Evolutionary conservation across 306 rosid genomes (phyloP).

Genomic region (Canavalia gladiata): DNA sequence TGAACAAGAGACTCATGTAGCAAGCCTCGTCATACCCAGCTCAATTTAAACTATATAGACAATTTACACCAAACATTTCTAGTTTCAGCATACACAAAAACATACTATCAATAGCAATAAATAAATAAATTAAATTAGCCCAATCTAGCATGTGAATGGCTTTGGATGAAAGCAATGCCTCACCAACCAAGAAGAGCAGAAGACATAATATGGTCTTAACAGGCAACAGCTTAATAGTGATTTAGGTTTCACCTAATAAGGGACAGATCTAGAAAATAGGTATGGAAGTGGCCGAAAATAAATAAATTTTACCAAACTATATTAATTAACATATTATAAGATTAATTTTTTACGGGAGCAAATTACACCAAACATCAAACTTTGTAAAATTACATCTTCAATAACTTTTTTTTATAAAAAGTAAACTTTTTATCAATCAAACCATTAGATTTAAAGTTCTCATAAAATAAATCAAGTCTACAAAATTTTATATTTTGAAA

Average conservation of each 20-base stretch:
- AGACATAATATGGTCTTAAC: conserved; percentile 21
- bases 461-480: background rate
- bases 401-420: background rate
- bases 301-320: background rate
- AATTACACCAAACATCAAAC: background rate
- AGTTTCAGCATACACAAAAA: background rate
- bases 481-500: background rate
- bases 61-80: background rate
- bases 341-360: background rate
- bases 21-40: conserved; percentile 2
- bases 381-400: background rate
- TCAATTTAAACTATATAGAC: background rate
- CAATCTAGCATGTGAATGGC: conserved; percentile 2
- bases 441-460: background rate
- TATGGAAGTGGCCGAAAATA: background rate
- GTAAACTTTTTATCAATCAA: background rate
- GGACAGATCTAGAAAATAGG: background rate
- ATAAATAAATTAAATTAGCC: background rate
- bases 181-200: background rate
- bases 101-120: background rate
- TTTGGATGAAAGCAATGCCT: background rate
- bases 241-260: background rate
- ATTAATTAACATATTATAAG: no score
- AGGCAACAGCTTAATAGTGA: background rate
- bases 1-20: conserved; percentile 13